Evolutionary conservation across 371 early-diverging fungal genomes (phyloP).

Genomic region (Dinochytrium kinnereticum): DNA sequence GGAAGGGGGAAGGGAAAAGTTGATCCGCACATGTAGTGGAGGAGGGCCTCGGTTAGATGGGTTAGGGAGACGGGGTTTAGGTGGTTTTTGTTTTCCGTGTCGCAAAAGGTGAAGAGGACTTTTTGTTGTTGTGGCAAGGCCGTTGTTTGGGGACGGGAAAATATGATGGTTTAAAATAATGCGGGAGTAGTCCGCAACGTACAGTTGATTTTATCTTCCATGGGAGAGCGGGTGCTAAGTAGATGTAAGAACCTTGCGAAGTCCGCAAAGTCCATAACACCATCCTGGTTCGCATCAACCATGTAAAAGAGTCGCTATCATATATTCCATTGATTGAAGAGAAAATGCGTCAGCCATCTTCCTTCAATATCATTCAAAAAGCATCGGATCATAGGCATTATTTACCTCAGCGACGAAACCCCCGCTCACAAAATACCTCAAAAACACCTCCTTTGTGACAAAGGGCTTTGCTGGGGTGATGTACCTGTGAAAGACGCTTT

Average conservation of each 20-base stretch:
- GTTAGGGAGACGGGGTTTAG: neutral
- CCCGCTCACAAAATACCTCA: neutral
- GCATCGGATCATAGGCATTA: too few species aligned
- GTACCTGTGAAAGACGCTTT: slow-evolving; percentile 8
- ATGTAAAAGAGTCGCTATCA: neutral
- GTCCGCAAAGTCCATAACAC: neutral
- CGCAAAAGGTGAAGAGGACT: slow-evolving; percentile 10
- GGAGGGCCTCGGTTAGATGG: neutral
- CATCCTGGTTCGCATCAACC: neutral
- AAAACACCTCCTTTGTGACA: neutral
- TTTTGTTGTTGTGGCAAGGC: neutral
- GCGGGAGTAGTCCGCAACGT: too few species aligned
- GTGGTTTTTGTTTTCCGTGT: neutral
- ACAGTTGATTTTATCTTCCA: slow-evolving; percentile 2
- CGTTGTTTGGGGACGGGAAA: too few species aligned
- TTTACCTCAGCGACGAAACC: neutral
- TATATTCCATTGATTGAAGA: too few species aligned
- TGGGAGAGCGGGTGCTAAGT: neutral
- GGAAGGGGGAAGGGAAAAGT: neutral
- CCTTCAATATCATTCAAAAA: too few species aligned
- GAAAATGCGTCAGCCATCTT: too few species aligned
- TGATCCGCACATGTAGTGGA: slow-evolving; percentile 7
- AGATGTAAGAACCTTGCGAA: neutral
- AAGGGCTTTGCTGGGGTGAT: neutral
- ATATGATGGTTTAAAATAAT: too few species aligned